Evolutionary conservation across 768 basidiomycete genomes (phyloP).

Genomic region (Russula vinacea): DNA sequence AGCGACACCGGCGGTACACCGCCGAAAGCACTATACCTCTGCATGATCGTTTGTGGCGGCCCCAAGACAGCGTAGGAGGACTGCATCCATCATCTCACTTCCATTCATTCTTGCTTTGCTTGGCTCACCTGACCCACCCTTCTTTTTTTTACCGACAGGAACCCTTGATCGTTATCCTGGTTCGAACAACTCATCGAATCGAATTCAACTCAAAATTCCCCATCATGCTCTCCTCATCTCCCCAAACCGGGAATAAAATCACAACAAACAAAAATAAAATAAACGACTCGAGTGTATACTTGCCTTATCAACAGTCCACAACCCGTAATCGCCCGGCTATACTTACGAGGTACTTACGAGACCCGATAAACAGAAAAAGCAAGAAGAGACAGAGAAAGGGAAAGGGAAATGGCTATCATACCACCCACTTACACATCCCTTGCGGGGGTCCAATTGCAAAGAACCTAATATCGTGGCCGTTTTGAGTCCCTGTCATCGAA

Average conservation of each 20-base stretch:
- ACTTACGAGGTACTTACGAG: constrained; percentile 29
- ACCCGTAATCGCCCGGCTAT: constrained; percentile 15
- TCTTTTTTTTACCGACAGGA: not conserved
- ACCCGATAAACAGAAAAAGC: constrained; percentile 14
- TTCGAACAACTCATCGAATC: constrained; percentile 12
- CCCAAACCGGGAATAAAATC: constrained; percentile 7
- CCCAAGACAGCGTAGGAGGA: not conserved
- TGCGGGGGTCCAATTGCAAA: constrained; percentile 8
- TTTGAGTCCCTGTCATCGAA: constrained; percentile 81
- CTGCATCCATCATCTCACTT: not conserved
- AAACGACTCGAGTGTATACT: constrained; percentile 25
- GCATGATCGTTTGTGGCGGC: not conserved
- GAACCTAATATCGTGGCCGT: constrained; percentile 65
- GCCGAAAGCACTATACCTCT: not conserved
- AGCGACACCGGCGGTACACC: not conserved
- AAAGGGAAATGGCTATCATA: constrained; percentile 26
- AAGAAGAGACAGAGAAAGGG: constrained; percentile 16
- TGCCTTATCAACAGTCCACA: constrained; percentile 25
- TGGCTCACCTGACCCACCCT: not conserved
- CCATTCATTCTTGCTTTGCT: not conserved
- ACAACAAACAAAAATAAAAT: constrained; percentile 10
- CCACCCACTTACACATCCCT: constrained; percentile 23
- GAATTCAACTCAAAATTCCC: constrained; percentile 18
- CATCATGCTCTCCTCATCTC: constrained; percentile 14
- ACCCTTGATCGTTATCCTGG: constrained; percentile 6